A percentile compares a stretch with the other conserved stretches of the same genome.
phyloP scores from a whole-genome alignment of 2,329 filamentous ascomycete species.

The Myriosclerotinia scirpicola region DNA sequence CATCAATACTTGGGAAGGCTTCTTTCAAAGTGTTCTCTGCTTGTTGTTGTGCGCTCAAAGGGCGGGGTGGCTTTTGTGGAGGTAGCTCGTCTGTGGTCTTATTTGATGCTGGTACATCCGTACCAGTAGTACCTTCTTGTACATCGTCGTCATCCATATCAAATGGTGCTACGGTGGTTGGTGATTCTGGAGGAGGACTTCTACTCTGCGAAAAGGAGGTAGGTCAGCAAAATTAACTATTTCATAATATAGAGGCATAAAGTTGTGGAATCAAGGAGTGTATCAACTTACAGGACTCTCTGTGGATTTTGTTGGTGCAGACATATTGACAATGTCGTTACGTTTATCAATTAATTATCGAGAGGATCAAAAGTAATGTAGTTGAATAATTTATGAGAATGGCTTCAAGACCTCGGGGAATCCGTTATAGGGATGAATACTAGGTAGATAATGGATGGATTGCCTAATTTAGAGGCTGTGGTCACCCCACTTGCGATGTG shows the following conservation, averaged over 20 bases:
- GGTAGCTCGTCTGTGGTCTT: constrained; percentile 45
- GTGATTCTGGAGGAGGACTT: constrained; percentile 53
- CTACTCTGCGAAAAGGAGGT: constrained; percentile 10
- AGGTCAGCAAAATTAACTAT: constrained; percentile 9
- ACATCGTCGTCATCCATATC: constrained; percentile 71
- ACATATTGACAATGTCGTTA: constrained; percentile 19
- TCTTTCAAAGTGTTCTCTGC: constrained; percentile 87
- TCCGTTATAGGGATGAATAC: constrained; percentile 10
- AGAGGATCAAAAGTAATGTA: not conserved
- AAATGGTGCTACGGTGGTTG: constrained; percentile 63
- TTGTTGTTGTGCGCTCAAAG: constrained; percentile 77
- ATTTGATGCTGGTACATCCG: constrained; percentile 47
- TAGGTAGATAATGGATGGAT: constrained; percentile 1
- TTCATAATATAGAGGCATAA: constrained; percentile 19
- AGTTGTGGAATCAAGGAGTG: constrained; percentile 15
- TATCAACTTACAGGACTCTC: constrained; percentile 22
- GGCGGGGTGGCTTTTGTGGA: constrained; percentile 83
- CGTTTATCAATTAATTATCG: not conserved
- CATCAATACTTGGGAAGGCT: constrained; percentile 85
- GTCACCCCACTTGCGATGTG: constrained; percentile 15
- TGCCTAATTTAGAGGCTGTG: constrained; percentile 13
- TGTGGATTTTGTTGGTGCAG: constrained; percentile 25
- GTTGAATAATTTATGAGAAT: not conserved
- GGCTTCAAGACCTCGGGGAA: not conserved
- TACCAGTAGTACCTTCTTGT: constrained; percentile 56